A percentile compares a stretch with the other conserved stretches of the same genome.
phyloP scores from a whole-genome alignment of 768 basidiomycete genomes.

The Leccinum incarnatum region DNA sequence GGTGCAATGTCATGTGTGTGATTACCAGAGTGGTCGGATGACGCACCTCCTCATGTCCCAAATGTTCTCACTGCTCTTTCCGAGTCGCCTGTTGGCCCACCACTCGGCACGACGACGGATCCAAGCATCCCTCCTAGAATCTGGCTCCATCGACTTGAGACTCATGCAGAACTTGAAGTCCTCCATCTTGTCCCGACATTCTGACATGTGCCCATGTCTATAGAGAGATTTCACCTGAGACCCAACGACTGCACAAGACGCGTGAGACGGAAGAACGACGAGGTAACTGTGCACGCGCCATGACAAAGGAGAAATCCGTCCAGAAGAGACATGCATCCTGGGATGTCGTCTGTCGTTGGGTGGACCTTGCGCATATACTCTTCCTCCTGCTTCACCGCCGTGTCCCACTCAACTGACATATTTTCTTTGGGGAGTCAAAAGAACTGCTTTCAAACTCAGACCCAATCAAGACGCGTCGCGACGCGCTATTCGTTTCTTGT shows the following conservation, averaged over 20 bases:
- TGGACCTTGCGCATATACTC: slow-evolving; percentile 61
- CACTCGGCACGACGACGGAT: slow-evolving; percentile 85
- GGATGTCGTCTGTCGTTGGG: slow-evolving; percentile 76
- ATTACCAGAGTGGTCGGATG: background rate
- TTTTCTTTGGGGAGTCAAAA: too few relatives aligned
- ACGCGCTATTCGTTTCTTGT: slow-evolving; percentile 36
- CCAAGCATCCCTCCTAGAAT: slow-evolving; percentile 80
- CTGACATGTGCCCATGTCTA: slow-evolving; percentile 71
- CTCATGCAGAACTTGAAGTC: slow-evolving; percentile 96
- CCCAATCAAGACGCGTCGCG: slow-evolving; percentile 39
- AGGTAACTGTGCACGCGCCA: slow-evolving; percentile 37
- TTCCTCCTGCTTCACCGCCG: slow-evolving; percentile 64
- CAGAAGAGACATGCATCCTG: slow-evolving; percentile 74
- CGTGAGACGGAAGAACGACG: slow-evolving; percentile 11
- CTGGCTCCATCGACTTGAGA: slow-evolving; percentile 72
- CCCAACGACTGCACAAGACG: slow-evolving; percentile 54
- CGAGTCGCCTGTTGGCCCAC: slow-evolving; percentile 82
- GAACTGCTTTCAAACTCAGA: slow-evolving; percentile 43
- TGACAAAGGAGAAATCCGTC: slow-evolving; percentile 73
- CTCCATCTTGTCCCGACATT: slow-evolving; percentile 75
- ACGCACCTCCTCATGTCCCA: slow-evolving; percentile 87
- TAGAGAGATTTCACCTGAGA: slow-evolving; percentile 85
- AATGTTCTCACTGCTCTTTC: slow-evolving; percentile 88
- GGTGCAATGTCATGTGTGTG: slow-evolving; percentile 1
- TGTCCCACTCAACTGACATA: slow-evolving; percentile 44